Conservation (phyloP, 495 filamentous ascomycete species). For the Trichoderma orchidacearum region DNA sequence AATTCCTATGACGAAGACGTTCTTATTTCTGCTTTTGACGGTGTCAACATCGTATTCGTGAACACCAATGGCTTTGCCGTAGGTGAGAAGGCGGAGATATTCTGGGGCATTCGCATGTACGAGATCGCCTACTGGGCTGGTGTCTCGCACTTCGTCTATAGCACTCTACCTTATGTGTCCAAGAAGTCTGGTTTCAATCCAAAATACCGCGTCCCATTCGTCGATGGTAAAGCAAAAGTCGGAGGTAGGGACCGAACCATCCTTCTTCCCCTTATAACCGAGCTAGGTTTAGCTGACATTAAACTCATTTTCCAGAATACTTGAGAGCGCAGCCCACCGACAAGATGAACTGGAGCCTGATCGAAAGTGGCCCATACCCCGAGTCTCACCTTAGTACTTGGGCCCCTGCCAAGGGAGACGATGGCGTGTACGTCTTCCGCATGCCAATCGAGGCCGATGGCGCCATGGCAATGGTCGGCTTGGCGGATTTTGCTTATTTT, state of each 20-base stretch:
- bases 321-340: conserved; percentile 13
- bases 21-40: conserved; percentile 20
- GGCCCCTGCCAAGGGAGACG: conserved; percentile 5
- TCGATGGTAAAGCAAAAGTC: conserved; percentile 27
- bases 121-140: conserved; percentile 23
- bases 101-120: conserved; percentile 29
- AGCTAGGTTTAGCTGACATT: not conserved
- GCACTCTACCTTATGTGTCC: conserved; percentile 14
- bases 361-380: conserved; percentile 17
- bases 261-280: not conserved
- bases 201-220: conserved; percentile 22
- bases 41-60: conserved; percentile 19
- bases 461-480: conserved; percentile 11
- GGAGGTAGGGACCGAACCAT: conserved; percentile 7
- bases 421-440: conserved; percentile 9
- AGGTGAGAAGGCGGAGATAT: conserved; percentile 29
- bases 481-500: conserved; percentile 15
- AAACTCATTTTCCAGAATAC: conserved; percentile 12
- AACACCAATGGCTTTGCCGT: conserved; percentile 30
- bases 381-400: conserved; percentile 10
- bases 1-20: conserved; percentile 17
- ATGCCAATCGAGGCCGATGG: conserved; percentile 12
- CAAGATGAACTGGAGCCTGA: conserved; percentile 18
- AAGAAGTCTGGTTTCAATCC: conserved; percentile 19
- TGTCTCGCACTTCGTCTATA: conserved; percentile 26